Evolutionary conservation across 176 grass and related monocot genomes (phyloP).

Genomic region (Hyparrhenia diplandra): DNA sequence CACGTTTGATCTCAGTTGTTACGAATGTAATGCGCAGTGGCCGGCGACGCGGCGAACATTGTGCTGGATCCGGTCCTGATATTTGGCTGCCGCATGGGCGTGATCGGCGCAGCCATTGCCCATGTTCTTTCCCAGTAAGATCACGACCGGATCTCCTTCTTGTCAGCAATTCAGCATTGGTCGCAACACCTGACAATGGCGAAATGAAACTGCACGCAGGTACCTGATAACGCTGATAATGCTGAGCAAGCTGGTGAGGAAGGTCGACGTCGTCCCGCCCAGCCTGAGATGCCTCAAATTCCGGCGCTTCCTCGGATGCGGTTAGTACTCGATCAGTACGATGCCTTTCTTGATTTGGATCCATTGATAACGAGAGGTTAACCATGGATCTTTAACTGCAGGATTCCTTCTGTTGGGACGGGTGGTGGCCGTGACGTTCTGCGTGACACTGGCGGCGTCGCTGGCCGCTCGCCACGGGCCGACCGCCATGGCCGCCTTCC

Average conservation of each 20-base stretch:
- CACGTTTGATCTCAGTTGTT: not conserved
- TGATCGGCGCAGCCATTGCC: conserved; percentile 82
- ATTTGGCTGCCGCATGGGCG: conserved; percentile 73
- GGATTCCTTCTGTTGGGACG: conserved; percentile 86
- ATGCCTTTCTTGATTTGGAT: not conserved
- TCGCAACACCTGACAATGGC: not conserved
- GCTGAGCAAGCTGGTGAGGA: conserved; percentile 55
- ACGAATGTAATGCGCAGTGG: not conserved
- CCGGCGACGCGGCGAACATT: conserved; percentile 46
- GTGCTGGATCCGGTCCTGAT: conserved; percentile 91
- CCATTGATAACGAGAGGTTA: too few relatives aligned
- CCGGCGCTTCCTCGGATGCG: conserved; percentile 79
- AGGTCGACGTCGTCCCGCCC: conserved; percentile 72
- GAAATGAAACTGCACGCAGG: conserved; percentile 9
- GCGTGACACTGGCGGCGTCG: conserved; percentile 72
- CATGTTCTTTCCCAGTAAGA: conserved; percentile 93
- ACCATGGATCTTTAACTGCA: not conserved
- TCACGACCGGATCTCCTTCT: not conserved
- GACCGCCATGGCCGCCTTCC: conserved; percentile 77
- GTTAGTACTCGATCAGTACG: conserved; percentile 23
- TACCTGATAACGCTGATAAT: conserved; percentile 84
- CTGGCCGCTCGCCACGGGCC: conserved; percentile 43
- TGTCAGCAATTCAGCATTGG: not conserved
- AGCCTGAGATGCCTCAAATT: conserved; percentile 82
- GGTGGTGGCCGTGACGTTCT: conserved; percentile 95